Evolutionary conservation across 83 land plant genomes (phyloP).

Genomic region (Picea mariana): DNA sequence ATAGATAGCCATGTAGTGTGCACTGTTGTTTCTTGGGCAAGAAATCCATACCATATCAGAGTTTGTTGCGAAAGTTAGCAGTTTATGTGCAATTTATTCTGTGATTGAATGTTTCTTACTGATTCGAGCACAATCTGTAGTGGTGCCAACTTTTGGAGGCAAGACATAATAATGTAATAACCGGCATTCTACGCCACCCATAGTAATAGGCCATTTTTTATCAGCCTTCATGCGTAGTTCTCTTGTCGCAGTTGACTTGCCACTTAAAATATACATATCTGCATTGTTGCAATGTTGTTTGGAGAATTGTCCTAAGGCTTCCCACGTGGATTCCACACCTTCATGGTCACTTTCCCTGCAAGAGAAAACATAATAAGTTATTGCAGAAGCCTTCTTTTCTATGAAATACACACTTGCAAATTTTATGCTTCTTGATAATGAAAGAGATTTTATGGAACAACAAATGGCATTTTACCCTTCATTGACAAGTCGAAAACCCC

Average conservation of each 20-base stretch:
- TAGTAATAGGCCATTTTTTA: conserved; percentile 46
- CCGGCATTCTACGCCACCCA: conserved; percentile 39
- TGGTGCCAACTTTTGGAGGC: conserved; percentile 33
- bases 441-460: not conserved
- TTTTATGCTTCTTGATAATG: not conserved
- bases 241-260: conserved; percentile 33
- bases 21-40: not conserved
- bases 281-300: conserved; percentile 35
- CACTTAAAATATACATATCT: conserved; percentile 53
- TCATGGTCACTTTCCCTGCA: conserved; percentile 23
- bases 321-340: conserved; percentile 29
- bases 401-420: conserved; percentile 2
- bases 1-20: not conserved
- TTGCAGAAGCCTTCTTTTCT: not conserved
- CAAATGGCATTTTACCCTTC: conserved; percentile 18
- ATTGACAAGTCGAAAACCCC: conserved; percentile 36
- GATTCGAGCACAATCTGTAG: not conserved
- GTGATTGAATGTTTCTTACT: not conserved
- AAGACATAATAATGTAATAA: conserved; percentile 46
- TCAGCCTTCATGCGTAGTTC: conserved; percentile 44
- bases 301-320: conserved; percentile 40
- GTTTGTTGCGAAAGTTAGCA: not conserved
- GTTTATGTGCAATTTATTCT: no score
- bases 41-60: not conserved
- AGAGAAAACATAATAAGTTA: conserved; percentile 6